These are phyloP conservation scores for Phylloporus sp. DNA, from an alignment of 1,284 basidiomycete genomes.

Conservation along the genomic window DNA sequence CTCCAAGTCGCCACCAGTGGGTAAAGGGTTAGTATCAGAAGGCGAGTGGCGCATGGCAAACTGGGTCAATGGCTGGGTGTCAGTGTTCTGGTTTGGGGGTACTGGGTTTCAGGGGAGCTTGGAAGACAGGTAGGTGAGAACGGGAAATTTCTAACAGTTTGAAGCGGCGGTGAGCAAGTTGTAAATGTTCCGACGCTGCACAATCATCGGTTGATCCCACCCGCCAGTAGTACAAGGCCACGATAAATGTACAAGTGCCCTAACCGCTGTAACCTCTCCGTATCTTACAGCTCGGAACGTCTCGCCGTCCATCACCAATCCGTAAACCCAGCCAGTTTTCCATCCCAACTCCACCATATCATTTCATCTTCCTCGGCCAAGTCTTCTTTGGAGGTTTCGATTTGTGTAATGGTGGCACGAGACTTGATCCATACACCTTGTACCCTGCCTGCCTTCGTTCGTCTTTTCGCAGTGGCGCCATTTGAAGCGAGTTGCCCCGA, in stretches of 20 bases:
- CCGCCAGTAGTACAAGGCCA: background rate
- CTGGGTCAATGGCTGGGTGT: no score
- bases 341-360: constrained; percentile 85
- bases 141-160: no score
- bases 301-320: constrained; percentile 56
- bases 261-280: background rate
- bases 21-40: no score
- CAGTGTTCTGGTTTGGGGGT: no score
- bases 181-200: no score
- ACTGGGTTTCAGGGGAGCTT: no score
- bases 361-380: constrained; percentile 63
- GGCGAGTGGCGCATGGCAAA: no score
- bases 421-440: constrained; percentile 66
- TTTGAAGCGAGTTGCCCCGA: constrained; percentile 16
- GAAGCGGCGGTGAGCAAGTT: no score
- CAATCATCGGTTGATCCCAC: no score
- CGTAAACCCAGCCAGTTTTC: constrained; percentile 68
- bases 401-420: constrained; percentile 9
- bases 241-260: constrained; percentile 10
- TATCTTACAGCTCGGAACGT: background rate
- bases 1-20: no score
- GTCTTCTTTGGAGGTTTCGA: constrained; percentile 1
- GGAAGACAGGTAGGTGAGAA: no score
- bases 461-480: constrained; percentile 15
- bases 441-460: constrained; percentile 42